phyloP scores from a whole-genome alignment of 257 asterid species.

The Voacanga thouarsii region DNA sequence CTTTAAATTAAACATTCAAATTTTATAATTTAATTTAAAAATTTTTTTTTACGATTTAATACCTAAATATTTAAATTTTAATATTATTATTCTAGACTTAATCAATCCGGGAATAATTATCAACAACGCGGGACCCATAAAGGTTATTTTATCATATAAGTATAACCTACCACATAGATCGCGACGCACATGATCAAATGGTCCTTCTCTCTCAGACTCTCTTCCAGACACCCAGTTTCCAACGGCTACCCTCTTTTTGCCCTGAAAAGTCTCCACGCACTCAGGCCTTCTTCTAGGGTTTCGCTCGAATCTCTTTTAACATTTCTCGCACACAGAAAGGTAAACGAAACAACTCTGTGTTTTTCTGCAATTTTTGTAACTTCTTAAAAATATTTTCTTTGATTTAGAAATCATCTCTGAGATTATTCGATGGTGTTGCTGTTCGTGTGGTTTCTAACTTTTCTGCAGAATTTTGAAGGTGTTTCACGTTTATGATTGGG shows the following conservation, averaged over 20 bases:
- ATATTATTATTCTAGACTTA: too few relatives aligned
- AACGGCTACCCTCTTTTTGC: background rate
- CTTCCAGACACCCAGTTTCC: background rate
- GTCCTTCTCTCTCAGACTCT: background rate
- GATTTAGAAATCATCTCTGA: background rate
- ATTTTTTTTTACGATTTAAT: too few relatives aligned
- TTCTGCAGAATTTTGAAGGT: background rate
- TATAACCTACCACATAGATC: background rate
- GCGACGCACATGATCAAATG: background rate
- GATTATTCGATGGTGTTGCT: background rate
- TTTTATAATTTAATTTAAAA: too few relatives aligned
- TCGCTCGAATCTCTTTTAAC: background rate
- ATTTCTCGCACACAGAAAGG: background rate
- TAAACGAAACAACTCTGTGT: background rate
- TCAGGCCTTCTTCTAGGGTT: conserved; percentile 13
- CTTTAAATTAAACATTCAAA: too few relatives aligned
- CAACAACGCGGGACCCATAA: background rate
- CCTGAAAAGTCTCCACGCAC: background rate
- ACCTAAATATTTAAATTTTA: too few relatives aligned
- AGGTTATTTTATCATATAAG: background rate
- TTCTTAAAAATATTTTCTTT: too few relatives aligned
- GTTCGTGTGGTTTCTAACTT: background rate
- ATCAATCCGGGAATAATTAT: background rate
- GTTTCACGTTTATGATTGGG: background rate
- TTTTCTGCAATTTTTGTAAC: background rate